Evolutionary conservation across 495 filamentous ascomycete species (phyloP).

Genomic region (Podospora anserina): DNA sequence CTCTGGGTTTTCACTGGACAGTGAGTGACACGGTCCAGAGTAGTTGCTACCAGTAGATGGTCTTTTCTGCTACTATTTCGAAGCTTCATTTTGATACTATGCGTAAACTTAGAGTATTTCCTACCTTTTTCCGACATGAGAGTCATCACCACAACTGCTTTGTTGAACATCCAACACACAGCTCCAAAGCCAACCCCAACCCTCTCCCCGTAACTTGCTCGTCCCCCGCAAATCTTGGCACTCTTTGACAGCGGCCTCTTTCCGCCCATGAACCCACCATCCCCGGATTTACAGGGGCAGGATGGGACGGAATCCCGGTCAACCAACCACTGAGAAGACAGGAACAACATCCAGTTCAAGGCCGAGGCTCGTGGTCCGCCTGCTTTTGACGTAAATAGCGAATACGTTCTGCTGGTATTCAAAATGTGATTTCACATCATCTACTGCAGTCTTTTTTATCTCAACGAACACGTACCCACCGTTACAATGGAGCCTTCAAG

Average conservation of each 20-base stretch:
- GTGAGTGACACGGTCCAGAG: too few relatives aligned
- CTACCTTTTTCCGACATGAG: too few relatives aligned
- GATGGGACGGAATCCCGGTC: neutral
- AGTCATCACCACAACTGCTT: too few relatives aligned
- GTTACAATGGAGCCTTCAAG: conserved; percentile 42
- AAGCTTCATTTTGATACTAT: too few relatives aligned
- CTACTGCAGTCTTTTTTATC: neutral
- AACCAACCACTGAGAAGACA: conserved; percentile 2
- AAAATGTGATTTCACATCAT: neutral
- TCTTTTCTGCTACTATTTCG: too few relatives aligned
- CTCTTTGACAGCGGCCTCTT: conserved; percentile 11
- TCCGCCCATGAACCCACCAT: conserved; percentile 1
- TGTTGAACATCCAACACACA: too few relatives aligned
- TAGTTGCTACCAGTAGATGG: too few relatives aligned
- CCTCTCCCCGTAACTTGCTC: neutral
- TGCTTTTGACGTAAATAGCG: neutral
- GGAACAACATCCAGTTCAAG: neutral
- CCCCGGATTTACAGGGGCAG: neutral
- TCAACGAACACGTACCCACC: neutral
- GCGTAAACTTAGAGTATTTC: too few relatives aligned
- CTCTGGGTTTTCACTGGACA: too few relatives aligned
- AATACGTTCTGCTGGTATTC: neutral
- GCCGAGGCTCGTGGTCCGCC: conserved; percentile 7
- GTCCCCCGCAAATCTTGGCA: neutral
- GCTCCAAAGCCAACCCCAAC: neutral